Base-by-base conservation (phyloP, 805 yeast genomes). In the Saturnispora galanensis region DNA sequence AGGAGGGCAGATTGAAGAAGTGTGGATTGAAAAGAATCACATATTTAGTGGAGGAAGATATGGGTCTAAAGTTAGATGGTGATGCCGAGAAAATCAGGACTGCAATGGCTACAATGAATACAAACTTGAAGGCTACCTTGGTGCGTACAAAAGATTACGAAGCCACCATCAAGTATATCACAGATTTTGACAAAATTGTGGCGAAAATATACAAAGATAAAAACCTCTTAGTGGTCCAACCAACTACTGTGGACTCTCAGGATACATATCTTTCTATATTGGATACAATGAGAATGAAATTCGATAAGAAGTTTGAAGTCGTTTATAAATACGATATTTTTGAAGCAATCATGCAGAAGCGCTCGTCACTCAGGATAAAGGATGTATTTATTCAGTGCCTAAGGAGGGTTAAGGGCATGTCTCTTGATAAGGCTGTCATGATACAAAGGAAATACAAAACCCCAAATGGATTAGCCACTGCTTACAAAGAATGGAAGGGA, bases 391-490 rank as follows among this genome's bases (percentile, higher is more conserved):
- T 87, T 2, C 68, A 75, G 38, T 78, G 87, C 81, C 70, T 93
- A 17, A 77, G 88, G 82, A 75, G 88, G 3, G 72, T 84, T 2
- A 73, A 76, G 48, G 98, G 97, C 0, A 69, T 93, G 1, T 77
- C 95, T 0, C 63, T 85, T 29, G 97, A 90, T 50, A 87, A 84
- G 57, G 98, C 98, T 0, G 57, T 77, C 9, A 76, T 77, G 7
- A 78, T 93, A 9, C 97, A 89, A 61, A 66, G 67, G 15, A 58
- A 70, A 35, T 93, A 70, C 56, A 77, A 78, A 2, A 89, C 97
- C 0, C 93, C 97, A 0, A 64, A 65, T 31, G 58, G 56, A 15
- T 67, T 90, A n/a, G 58, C 81, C 10, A 66, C 69, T 16, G 76
- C 71, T 10, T 84, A 67, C 52, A 64, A 53, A 10, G 39, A 39